phyloP scores from a whole-genome alignment of 1,284 basidiomycete species.

The Xanthoconium separans region DNA sequence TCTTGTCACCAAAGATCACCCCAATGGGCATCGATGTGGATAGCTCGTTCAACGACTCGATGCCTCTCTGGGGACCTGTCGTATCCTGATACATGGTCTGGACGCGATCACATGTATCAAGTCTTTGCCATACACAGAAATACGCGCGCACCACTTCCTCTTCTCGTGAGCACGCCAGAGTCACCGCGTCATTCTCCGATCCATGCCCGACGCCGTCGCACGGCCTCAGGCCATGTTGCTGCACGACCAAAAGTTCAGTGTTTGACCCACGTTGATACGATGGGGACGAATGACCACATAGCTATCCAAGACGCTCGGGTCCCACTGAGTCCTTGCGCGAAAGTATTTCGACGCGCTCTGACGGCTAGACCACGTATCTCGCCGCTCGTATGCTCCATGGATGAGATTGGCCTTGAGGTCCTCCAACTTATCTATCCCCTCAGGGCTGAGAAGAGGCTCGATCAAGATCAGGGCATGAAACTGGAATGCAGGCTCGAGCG shows the following conservation, averaged over 20 bases:
- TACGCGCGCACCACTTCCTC: conserved; percentile 49
- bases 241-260: not conserved
- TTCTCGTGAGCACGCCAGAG: conserved; percentile 52
- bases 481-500: conserved; percentile 39
- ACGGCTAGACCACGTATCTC: conserved; percentile 47
- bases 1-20: conserved; percentile 47
- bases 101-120: not conserved
- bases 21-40: conserved; percentile 45
- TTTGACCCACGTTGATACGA: not conserved
- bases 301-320: conserved; percentile 43
- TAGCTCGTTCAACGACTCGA: conserved; percentile 41
- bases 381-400: conserved; percentile 43
- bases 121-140: not conserved
- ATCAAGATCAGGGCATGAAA: conserved; percentile 52
- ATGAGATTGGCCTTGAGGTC: conserved; percentile 43
- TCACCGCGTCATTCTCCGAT: conserved; percentile 37
- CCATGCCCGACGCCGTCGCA: conserved; percentile 33
- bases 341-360: conserved; percentile 40
- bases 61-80: conserved; percentile 47
- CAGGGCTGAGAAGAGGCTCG: conserved; percentile 55
- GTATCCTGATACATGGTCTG: conserved; percentile 33
- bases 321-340: conserved; percentile 43
- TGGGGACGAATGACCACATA: conserved; percentile 43
- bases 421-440: conserved; percentile 40
- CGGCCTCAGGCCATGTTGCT: conserved; percentile 47